phyloP scores from a whole-genome alignment of 495 filamentous ascomycete genomes.

The Aspergillus indologenus region DNA sequence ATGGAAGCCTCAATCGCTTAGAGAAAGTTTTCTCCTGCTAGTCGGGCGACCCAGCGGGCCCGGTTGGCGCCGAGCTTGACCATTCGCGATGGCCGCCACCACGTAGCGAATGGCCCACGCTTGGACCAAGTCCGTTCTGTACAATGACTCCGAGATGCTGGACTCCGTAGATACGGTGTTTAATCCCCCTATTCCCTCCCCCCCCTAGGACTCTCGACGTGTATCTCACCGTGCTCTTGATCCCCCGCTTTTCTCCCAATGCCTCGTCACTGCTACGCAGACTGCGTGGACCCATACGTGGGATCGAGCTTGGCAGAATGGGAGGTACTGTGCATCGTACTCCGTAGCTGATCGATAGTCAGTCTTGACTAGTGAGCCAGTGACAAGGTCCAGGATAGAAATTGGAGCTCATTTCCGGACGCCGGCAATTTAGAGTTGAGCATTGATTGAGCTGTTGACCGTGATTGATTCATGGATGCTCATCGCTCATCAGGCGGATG shows the following conservation, averaged over 20 bases:
- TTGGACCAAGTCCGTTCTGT: background rate
- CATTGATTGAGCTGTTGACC: too few relatives aligned
- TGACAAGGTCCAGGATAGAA: background rate
- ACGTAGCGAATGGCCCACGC: background rate
- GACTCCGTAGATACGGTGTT: background rate
- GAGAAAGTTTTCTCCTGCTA: background rate
- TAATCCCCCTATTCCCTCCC: background rate
- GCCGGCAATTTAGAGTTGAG: background rate
- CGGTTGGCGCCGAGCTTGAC: background rate
- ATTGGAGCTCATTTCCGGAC: background rate
- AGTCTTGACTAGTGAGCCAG: background rate
- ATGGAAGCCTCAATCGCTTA: background rate
- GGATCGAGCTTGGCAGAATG: background rate
- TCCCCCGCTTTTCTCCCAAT: background rate
- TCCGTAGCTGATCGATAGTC: background rate
- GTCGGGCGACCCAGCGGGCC: background rate
- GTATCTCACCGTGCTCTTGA: background rate
- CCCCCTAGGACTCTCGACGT: background rate
- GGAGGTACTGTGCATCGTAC: too few relatives aligned
- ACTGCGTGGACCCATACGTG: background rate
- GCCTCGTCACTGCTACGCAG: background rate
- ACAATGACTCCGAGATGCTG: too few relatives aligned
- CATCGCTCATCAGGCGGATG: background rate
- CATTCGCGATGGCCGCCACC: background rate
- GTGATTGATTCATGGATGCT: background rate